Evolutionary conservation across 1,284 basidiomycete genomes (phyloP).

Genomic region (Rhodotorula glutinis): DNA sequence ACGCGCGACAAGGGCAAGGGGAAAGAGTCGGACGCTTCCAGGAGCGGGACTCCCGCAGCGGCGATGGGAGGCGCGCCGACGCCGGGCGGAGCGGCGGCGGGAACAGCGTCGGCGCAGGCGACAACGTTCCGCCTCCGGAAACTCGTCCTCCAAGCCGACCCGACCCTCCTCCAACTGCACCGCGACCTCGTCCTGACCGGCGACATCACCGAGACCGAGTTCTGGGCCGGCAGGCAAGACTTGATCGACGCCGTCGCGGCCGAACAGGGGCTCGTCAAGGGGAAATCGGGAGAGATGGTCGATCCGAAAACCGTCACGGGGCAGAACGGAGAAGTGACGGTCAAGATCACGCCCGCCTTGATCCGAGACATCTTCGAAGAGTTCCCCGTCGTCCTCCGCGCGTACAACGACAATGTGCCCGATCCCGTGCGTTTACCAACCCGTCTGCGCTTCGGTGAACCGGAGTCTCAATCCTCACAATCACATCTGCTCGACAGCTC

Average conservation of each 20-base stretch:
- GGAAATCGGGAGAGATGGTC: conserved; percentile 68
- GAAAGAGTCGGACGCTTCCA: background rate
- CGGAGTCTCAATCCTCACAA: no score
- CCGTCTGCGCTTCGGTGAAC: background rate
- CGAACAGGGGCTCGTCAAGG: conserved; percentile 55
- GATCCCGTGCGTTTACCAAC: conserved; percentile 56
- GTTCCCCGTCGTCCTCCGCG: conserved; percentile 88
- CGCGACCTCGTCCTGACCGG: conserved; percentile 77
- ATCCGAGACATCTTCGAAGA: conserved; percentile 96
- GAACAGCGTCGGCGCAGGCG: conserved; percentile 44
- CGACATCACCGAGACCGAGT: conserved; percentile 84
- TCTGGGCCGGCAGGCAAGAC: conserved; percentile 91
- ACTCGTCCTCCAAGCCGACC: conserved; percentile 70
- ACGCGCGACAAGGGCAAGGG: conserved; percentile 13
- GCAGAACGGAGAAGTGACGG: conserved; percentile 76
- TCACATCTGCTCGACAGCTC: background rate
- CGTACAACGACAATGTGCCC: conserved; percentile 90
- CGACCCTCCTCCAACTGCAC: conserved; percentile 73
- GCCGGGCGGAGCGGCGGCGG: conserved; percentile 47
- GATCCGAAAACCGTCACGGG: conserved; percentile 77
- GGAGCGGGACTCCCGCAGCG: conserved; percentile 45
- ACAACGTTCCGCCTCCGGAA: conserved; percentile 58
- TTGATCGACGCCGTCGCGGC: conserved; percentile 64
- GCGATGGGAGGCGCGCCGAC: conserved; percentile 56
- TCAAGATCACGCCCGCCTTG: conserved; percentile 86